These are phyloP conservation scores for Chlorella vulgaris DNA, from an alignment of 139 green algal species.

Conservation along the genomic window DNA sequence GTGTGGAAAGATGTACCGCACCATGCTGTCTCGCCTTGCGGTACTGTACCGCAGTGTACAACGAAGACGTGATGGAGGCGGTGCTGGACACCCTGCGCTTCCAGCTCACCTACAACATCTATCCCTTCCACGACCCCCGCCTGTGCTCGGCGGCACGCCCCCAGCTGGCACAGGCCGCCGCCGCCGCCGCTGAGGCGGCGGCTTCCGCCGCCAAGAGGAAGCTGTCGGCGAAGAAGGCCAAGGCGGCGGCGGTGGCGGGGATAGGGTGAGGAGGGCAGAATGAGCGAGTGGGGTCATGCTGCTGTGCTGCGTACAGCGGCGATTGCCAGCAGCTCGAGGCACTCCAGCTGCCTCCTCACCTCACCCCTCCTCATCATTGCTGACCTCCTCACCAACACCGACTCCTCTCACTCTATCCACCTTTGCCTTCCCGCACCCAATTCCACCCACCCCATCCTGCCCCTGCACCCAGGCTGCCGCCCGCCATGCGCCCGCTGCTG, in stretches of 20 bases:
- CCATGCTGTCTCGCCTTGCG: not conserved
- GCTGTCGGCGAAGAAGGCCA: constrained; percentile 17
- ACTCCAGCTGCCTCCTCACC: no score
- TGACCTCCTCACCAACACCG: no score
- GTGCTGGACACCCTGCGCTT: constrained; percentile 48
- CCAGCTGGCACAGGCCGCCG: constrained; percentile 15
- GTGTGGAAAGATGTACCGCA: no score
- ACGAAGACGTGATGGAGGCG: constrained; percentile 52
- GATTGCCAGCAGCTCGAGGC: no score
- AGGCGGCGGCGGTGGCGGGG: not conserved
- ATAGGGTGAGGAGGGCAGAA: not conserved
- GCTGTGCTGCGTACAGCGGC: no score
- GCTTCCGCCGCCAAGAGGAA: not conserved
- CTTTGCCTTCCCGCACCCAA: no score
- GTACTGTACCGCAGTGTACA: constrained; percentile 37
- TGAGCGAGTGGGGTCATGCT: not conserved
- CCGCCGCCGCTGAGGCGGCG: not conserved
- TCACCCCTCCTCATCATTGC: no score
- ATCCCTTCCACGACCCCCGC: constrained; percentile 62
- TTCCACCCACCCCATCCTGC: not conserved
- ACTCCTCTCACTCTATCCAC: no score
- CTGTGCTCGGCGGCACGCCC: constrained; percentile 50
- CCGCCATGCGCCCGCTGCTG: constrained; percentile 20
- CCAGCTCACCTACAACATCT: constrained; percentile 74
- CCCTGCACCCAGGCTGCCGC: constrained; percentile 13